Evolutionary conservation across 2,329 filamentous ascomycete genomes (phyloP).

Genomic region (Ceratocystis albifundus): DNA sequence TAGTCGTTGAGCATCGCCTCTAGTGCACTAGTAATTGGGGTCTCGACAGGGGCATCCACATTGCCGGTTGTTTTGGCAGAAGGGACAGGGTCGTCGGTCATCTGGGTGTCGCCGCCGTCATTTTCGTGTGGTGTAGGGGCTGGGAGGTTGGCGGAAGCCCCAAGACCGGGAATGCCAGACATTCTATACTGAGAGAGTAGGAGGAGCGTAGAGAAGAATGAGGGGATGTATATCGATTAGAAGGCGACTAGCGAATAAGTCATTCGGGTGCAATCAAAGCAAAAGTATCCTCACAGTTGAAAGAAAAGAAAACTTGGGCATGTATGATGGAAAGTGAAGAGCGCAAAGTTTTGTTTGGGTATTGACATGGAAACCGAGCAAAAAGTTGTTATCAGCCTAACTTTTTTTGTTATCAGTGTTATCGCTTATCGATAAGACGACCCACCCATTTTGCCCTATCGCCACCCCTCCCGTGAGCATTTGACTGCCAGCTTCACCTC

Average conservation of each 20-base stretch:
- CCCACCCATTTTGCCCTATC: background rate
- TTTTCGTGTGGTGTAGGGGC: background rate
- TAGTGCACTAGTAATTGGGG: conserved; percentile 18
- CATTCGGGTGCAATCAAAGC: background rate
- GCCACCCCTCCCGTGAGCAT: conserved; percentile 5
- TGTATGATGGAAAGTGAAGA: background rate
- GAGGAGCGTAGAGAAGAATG: background rate
- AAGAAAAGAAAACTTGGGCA: background rate
- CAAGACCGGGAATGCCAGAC: conserved; percentile 18
- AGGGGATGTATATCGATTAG: background rate
- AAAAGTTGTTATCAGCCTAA: conserved; percentile 18
- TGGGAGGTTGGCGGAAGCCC: background rate
- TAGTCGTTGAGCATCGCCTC: conserved; percentile 21
- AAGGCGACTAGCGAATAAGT: background rate
- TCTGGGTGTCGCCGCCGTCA: conserved; percentile 12
- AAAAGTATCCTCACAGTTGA: background rate
- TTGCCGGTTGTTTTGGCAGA: background rate
- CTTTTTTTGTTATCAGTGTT: background rate
- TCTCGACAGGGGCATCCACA: conserved; percentile 11
- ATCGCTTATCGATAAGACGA: conserved; percentile 19
- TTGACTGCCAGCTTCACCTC: background rate
- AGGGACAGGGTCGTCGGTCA: conserved; percentile 13
- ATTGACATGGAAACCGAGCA: conserved; percentile 17
- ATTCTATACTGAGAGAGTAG: background rate
- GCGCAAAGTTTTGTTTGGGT: conserved; percentile 9